phyloP scores from a whole-genome alignment of 139 green algal genomes.

The Yamagishiella unicocca region DNA sequence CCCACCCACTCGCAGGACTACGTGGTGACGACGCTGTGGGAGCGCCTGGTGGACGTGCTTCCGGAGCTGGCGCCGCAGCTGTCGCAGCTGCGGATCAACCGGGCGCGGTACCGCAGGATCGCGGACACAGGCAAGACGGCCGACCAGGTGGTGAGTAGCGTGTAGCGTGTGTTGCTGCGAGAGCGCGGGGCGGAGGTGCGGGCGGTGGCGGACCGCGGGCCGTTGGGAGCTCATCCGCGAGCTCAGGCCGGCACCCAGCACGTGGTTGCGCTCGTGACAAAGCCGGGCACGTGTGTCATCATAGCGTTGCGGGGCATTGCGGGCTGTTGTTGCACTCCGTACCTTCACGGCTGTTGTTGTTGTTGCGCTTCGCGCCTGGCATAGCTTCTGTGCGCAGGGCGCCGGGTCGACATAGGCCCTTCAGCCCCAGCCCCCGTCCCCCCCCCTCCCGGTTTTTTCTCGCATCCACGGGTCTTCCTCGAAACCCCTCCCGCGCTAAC shows the following conservation, averaged over 20 bases:
- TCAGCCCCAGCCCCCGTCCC: background rate
- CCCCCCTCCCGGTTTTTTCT: background rate
- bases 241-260: background rate
- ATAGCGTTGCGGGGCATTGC: background rate
- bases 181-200: background rate
- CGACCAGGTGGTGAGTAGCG: constrained; percentile 9
- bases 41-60: constrained; percentile 65
- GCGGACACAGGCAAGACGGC: constrained; percentile 37
- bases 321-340: too few relatives aligned
- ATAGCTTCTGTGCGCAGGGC: too few relatives aligned
- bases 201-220: background rate
- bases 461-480: background rate
- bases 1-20: constrained; percentile 49
- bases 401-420: background rate
- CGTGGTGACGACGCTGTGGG: constrained; percentile 73
- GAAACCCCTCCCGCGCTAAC: background rate
- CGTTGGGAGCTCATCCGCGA: background rate
- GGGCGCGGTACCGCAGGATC: constrained; percentile 37
- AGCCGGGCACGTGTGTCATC: background rate
- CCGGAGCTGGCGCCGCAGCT: constrained; percentile 50
- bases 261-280: background rate
- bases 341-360: too few relatives aligned
- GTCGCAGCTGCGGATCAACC: constrained; percentile 47
- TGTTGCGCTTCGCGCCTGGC: too few relatives aligned
- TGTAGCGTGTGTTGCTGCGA: background rate